Conservation (phyloP, 179 eudicot genomes). For the Pouteria campechiana region DNA sequence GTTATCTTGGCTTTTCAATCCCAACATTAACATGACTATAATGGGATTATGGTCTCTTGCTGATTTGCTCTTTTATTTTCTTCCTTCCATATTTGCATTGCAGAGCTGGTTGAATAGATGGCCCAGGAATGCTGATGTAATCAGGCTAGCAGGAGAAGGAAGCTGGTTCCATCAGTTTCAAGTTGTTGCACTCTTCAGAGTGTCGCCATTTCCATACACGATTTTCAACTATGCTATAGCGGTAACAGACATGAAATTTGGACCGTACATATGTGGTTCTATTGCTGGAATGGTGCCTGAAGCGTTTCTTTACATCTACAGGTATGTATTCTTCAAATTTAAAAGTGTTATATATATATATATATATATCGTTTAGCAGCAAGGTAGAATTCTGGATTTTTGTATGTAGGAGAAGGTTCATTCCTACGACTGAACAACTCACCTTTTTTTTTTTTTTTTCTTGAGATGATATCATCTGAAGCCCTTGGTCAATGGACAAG, state of each 20-base stretch:
- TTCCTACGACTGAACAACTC: too few species aligned
- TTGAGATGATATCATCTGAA: too few species aligned
- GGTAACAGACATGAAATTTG: conserved; percentile 78
- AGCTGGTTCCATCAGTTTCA: conserved; percentile 83
- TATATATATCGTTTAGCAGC: too few species aligned
- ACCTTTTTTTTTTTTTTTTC: too few species aligned
- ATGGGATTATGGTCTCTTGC: too few species aligned
- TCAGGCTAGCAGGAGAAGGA: conserved; percentile 82
- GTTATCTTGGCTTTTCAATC: neutral
- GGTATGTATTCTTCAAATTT: conserved; percentile 34
- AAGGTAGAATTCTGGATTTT: too few species aligned
- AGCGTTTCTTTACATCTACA: conserved; percentile 87
- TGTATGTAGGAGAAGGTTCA: too few species aligned
- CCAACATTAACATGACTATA: too few species aligned
- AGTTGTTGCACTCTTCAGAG: conserved; percentile 83
- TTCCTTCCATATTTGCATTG: conserved; percentile 2
- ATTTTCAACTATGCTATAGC: conserved; percentile 90
- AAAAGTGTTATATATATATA: too few species aligned
- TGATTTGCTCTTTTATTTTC: too few species aligned
- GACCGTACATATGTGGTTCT: conserved; percentile 96
- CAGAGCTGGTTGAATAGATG: conserved; percentile 93
- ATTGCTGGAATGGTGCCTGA: conserved; percentile 95
- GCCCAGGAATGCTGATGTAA: conserved; percentile 91
- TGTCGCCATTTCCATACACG: conserved; percentile 96
- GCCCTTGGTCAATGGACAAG: too few species aligned